Evolutionary conservation across 306 rosid genomes (phyloP), one percentile per base, ranked within the genome.

Genomic region (Cucurbita argyrosperma): DNA sequence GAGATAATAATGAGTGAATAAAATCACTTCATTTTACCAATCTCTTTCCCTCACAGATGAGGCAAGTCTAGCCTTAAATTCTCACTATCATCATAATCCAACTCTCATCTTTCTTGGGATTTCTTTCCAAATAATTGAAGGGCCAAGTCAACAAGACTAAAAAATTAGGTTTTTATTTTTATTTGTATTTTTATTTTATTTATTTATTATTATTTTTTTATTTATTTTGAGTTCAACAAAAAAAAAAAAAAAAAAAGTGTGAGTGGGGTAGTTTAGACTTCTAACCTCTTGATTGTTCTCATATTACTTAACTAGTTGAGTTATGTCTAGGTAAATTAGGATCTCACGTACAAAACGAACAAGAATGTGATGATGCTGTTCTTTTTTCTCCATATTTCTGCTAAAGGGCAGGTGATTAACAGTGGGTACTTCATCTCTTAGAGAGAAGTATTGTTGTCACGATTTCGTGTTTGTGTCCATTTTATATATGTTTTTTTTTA

Each of bases 391-490:
- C 30, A 40, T 64, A 8, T 40, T 42, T 65, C 8, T 42, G 13
- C 52, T 43, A 65, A 39, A 65, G 35, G 71, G 71, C 0, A 16
- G 53, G 71, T 65, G 53, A 43, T 18, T 43, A 66, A 66, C 72
- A 54, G 54, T 21, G 8, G 45, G 13, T 43, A 10, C 5, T 45
- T 4, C 8, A 18, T 65, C 14, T 65, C 4, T 50, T 6, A 26
- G 7, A 19, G 67, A 77, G 50, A 57, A 45, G 23, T 50, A 30
- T 19, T 58, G 75, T 76, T 85, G 86, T 82, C 86, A 19, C 74
- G 5, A 1, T 54, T 55, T 49, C 30, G 3, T 55, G 18, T 54
- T 7, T 61, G 2, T 30, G 9, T 11, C 1, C 10, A 30, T 59
- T 59, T 11, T 59, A 30, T 58, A 10, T 26, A 12, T 26, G 0